Base-by-base conservation (phyloP, 345 rosid genomes). In the Passiflora organensis region DNA sequence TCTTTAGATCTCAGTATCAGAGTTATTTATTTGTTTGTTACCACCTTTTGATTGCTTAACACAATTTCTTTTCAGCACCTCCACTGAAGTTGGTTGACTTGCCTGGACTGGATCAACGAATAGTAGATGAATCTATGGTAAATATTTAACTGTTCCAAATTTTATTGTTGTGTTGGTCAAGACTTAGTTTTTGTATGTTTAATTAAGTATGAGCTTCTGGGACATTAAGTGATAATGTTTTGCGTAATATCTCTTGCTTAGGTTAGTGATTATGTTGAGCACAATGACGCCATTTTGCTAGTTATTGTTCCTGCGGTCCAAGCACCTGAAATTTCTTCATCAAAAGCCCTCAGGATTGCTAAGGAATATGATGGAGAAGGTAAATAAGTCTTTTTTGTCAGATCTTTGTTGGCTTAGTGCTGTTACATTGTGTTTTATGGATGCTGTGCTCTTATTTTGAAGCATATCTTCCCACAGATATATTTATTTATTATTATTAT, bases 21-120 rank as follows among this genome's bases (percentile, higher is more conserved):
- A 28, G n/a, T 52, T 17, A 42, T 18, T 47, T 39, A 28, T 12
- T 49, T 28, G 14, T 44, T 15, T 14, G 43, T 22, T 44, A 15
- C 24, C 22, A 21, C 34, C 34, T 28, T 28, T 2, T 28, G 34
- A 8, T 28, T 28, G 34, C 34, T 28, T 28, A 28, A 28, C 34
- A 28, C 8, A 8, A 28, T 28, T 28, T 28, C 5, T 28, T n/a
- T 71, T 43, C 87, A 93, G 99, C 99, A 63, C 99, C 99, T 32
- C 86, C 99, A 16, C 59, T 93, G 63, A 93, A 93, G 78, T 73
- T 93, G 81, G 65, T 83, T 56, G 99, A 93, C 73, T 79, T 93
- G 70, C 99, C 99, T 46, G 99, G 99, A 73, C 71, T 90, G 76
- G 99, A 93, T 73, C 99, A 89, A 80, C 82, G 96, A 68, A 80